A percentile compares a stretch with the other conserved stretches of the same genome.
Evolutionary conservation across 768 basidiomycete genomes (phyloP).

Genomic region (Saitozyma podzolica): DNA sequence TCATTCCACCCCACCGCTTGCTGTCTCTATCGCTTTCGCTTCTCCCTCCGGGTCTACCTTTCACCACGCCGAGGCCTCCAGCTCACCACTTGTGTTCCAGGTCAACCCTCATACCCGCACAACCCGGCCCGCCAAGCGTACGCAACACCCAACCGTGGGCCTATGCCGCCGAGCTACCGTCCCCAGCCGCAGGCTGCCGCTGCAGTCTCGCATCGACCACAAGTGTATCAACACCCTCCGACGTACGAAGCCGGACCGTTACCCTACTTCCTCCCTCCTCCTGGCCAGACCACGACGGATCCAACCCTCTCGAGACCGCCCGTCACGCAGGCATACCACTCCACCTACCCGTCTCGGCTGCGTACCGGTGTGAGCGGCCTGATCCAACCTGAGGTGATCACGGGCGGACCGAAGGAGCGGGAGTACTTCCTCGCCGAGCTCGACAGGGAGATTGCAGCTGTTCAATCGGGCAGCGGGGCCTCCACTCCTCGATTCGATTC

Average conservation of each 20-base stretch:
- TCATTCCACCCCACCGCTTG: too few relatives aligned
- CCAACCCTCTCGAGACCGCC: conserved; percentile 29
- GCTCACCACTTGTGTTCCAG: too few relatives aligned
- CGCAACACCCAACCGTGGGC: background rate
- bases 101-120: too few relatives aligned
- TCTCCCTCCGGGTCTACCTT: too few relatives aligned
- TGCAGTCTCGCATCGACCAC: conserved; percentile 7
- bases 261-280: conserved; percentile 36
- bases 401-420: conserved; percentile 45
- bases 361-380: conserved; percentile 85
- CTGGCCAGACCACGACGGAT: conserved; percentile 38
- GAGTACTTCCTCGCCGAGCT: conserved; percentile 34
- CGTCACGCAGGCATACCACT: conserved; percentile 66
- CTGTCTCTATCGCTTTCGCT: too few relatives aligned
- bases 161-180: background rate
- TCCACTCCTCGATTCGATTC: conserved; percentile 38
- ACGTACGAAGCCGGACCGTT: conserved; percentile 31
- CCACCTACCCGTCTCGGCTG: conserved; percentile 85
- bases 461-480: conserved; percentile 19
- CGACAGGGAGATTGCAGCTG: conserved; percentile 22
- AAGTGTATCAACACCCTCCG: conserved; percentile 23
- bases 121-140: too few relatives aligned
- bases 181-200: conserved; percentile 5
- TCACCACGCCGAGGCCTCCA: too few relatives aligned
- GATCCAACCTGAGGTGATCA: conserved; percentile 75